These are phyloP conservation scores for Cyclotella atomus DNA, from an alignment of 108 stramenopile species.

Conservation along the genomic window DNA sequence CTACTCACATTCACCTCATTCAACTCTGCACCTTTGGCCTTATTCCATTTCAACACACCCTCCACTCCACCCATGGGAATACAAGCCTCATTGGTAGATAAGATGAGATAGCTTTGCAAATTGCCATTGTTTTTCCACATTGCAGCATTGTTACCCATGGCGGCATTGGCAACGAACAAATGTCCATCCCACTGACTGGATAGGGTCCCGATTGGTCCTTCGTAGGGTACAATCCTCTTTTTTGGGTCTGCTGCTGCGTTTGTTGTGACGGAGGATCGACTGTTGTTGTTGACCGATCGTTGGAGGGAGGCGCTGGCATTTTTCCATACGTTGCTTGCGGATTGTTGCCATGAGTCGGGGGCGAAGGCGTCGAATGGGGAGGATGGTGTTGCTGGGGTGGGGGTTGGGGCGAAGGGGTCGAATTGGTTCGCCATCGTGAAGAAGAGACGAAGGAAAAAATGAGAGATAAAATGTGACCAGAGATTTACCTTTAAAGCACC, in stretches of 20 bases:
- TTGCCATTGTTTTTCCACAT: conserved; percentile 45
- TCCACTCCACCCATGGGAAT: conserved; percentile 70
- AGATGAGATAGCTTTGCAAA: conserved; percentile 47
- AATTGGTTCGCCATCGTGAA: too few relatives aligned
- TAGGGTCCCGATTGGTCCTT: conserved; percentile 53
- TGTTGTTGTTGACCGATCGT: background rate
- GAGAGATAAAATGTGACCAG: too few relatives aligned
- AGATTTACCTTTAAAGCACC: too few relatives aligned
- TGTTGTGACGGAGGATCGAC: background rate
- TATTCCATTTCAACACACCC: conserved; percentile 53
- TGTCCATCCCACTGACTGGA: conserved; percentile 47
- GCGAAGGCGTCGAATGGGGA: too few relatives aligned
- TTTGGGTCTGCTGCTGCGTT: background rate
- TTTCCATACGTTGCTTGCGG: too few relatives aligned
- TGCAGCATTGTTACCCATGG: conserved; percentile 23
- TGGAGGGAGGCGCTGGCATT: background rate
- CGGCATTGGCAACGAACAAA: conserved; percentile 25
- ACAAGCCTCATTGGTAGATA: conserved; percentile 54
- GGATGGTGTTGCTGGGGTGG: too few relatives aligned
- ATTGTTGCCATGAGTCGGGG: too few relatives aligned
- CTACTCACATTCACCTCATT: background rate
- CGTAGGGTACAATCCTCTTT: conserved; percentile 24
- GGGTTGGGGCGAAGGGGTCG: too few relatives aligned
- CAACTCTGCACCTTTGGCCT: conserved; percentile 32
- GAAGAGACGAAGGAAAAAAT: too few relatives aligned